Evolutionary conservation across 1,284 basidiomycete genomes (phyloP).

Genomic region (Microbotryum lychnidis-dioicae): DNA sequence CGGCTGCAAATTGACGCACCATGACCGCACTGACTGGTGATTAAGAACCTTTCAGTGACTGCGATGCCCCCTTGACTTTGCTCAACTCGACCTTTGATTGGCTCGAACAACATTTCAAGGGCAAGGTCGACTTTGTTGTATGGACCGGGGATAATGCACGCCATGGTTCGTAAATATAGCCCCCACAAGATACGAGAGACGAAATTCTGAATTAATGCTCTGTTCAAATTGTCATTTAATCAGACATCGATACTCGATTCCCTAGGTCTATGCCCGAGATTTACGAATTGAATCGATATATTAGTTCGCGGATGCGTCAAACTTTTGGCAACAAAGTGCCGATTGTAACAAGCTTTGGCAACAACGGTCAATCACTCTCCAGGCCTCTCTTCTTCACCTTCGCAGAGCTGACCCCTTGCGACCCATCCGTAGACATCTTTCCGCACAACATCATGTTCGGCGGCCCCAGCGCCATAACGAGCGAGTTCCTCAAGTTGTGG

Average conservation of each 20-base stretch:
- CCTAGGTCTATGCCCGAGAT: conserved; percentile 79
- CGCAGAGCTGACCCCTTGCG: background rate
- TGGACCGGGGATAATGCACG: conserved; percentile 85
- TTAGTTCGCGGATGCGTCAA: conserved; percentile 61
- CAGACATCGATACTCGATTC: conserved; percentile 67
- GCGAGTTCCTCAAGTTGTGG: conserved; percentile 75
- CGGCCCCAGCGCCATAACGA: conserved; percentile 51
- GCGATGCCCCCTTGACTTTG: conserved; percentile 71
- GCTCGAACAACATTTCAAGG: conserved; percentile 67
- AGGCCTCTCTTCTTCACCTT: background rate
- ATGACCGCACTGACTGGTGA: conserved; percentile 54
- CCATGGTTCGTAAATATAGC: conserved; percentile 47
- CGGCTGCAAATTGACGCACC: background rate
- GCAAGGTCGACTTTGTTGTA: conserved; percentile 81
- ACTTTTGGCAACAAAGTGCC: conserved; percentile 65
- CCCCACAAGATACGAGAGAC: background rate
- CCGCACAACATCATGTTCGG: conserved; percentile 39
- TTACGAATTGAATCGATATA: conserved; percentile 60
- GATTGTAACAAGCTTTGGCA: conserved; percentile 75
- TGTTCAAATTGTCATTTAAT: background rate
- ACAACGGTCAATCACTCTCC: conserved; percentile 36
- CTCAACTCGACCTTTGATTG: conserved; percentile 74
- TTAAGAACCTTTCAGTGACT: conserved; percentile 51
- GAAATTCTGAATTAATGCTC: background rate
- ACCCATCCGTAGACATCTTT: conserved; percentile 8